Percentiles rank a stretch among this genome's conserved stretches.
phyloP scores from a whole-genome alignment of 169 alveolate species.

The Plasmodium ovale region DNA sequence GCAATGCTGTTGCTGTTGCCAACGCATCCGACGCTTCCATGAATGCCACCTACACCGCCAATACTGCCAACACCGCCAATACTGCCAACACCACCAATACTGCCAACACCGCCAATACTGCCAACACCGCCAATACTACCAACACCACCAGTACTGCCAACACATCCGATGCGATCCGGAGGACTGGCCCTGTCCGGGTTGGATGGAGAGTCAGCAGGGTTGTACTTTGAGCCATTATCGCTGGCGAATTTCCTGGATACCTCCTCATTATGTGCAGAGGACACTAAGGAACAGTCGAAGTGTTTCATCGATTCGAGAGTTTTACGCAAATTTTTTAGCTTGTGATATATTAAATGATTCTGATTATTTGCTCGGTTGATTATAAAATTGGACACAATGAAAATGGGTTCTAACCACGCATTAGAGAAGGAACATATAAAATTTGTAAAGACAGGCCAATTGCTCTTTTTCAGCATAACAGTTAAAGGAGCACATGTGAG shows the following conservation, averaged over 20 bases:
- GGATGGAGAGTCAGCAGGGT: constrained; percentile 17
- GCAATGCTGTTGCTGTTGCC: not conserved
- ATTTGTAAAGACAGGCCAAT: constrained; percentile 88
- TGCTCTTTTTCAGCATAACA: constrained; percentile 78
- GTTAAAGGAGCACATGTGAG: constrained; percentile 87
- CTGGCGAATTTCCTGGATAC: constrained; percentile 7
- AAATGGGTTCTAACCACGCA: constrained; percentile 88
- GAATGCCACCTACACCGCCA: not conserved
- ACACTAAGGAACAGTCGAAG: constrained; percentile 27
- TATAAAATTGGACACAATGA: constrained; percentile 86
- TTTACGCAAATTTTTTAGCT: constrained; percentile 77
- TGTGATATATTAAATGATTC: constrained; percentile 75
- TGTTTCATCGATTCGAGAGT: constrained; percentile 78
- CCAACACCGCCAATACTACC: not conserved
- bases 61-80: not conserved
- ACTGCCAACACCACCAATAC: not conserved
- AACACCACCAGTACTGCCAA: constrained; percentile 1
- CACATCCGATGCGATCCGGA: too few species aligned
- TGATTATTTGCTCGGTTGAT: constrained; percentile 79
- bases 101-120: not conserved
- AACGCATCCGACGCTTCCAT: too few species aligned
- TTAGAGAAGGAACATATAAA: constrained; percentile 88
- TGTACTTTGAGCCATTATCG: constrained; percentile 18
- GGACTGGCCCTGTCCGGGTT: too few species aligned
- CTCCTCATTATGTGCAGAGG: constrained; percentile 13